Conservation (phyloP, 441 rosid genomes). For the Erysimum pusillum region DNA sequence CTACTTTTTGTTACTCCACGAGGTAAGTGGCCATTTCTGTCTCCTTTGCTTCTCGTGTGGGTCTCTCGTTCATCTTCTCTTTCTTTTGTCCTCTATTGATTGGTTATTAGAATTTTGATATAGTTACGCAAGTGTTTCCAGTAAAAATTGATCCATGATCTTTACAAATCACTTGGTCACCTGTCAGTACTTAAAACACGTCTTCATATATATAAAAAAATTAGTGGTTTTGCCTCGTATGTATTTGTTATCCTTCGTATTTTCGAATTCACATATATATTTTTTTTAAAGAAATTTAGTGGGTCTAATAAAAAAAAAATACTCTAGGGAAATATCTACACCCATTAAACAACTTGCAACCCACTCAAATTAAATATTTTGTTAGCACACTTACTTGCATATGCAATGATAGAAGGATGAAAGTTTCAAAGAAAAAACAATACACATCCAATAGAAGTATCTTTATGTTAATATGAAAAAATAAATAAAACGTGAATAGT, state of each 20-base stretch:
- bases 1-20: conserved; percentile 43
- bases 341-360: background rate
- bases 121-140: background rate
- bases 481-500: background rate
- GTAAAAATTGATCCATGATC: background rate
- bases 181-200: too few species aligned
- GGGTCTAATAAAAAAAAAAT: background rate
- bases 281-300: background rate
- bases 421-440: background rate
- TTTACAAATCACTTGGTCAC: background rate
- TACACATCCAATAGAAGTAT: background rate
- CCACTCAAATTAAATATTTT: background rate
- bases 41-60: conserved; percentile 43
- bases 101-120: background rate
- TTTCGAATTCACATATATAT: too few species aligned
- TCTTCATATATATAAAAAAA: too few species aligned
- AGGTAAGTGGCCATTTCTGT: conserved; percentile 47
- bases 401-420: background rate
- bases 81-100: conserved; percentile 8
- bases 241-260: background rate
- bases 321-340: background rate
- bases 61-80: conserved; percentile 18
- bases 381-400: conserved; percentile 6
- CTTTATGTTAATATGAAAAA: background rate
- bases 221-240: background rate